Base-by-base conservation (phyloP, 495 filamentous ascomycete species). In the Penicillium coprophilum region DNA sequence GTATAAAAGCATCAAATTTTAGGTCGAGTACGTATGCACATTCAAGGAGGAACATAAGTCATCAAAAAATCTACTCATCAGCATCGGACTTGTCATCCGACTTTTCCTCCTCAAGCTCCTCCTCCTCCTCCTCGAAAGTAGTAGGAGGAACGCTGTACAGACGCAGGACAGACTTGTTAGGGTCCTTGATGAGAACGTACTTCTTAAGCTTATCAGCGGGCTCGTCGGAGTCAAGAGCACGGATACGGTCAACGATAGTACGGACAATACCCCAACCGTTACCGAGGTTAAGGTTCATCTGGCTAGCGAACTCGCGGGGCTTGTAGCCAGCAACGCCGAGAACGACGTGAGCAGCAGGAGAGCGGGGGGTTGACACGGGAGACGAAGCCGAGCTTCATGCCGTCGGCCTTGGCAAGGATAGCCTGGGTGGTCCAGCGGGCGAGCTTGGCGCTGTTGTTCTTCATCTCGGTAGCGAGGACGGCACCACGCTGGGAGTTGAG, bases 251-350 rank as follows among this genome's bases (percentile, higher is more conserved):
- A 55, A 90, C 87, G 60, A 98, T 94, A 13, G 95, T 97, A 58
- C 94, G 89, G 41, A 98, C 95, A 53, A 98, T 97, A 74, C 93
- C 94, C 95, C 95, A 98, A 57, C 95, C 95, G 75, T 97, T 98
- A 67, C 87, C 87, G 38, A 97, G 83, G 69, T 91, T 92, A 60
- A 98, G 76, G 72, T 96, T 96, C 94, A 98, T 98, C 80, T 98
- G 94, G 71, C 83, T 82, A 47, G 95, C 95, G 65, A 98, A 97
- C 65, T 98, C 95, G 63, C 87, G 84, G 31, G 94, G 94, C 80
- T 97, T 97, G 85, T 96, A 96, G 74, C 91, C 91, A 6, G 95
- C 84, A 52, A 97, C 95, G 60, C 95, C 95, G 38, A 98, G 88
- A 57, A 98, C 85, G 67, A 97, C 89, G 73, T 98, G 94, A 58